phyloP scores from a whole-genome alignment of 2,329 filamentous ascomycete genomes.

The Paecilomyces formosus region DNA sequence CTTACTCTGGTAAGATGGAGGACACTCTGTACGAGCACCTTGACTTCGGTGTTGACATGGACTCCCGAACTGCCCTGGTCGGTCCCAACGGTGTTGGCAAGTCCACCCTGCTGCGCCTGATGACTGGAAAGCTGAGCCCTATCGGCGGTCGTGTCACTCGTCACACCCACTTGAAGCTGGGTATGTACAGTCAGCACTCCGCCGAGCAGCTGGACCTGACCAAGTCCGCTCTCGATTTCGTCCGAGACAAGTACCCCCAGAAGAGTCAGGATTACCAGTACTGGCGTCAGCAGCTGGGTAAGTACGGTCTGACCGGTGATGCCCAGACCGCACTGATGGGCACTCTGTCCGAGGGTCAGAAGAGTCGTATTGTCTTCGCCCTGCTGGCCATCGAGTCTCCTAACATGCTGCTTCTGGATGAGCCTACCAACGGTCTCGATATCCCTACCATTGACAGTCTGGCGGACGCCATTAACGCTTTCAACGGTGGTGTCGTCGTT shows the following conservation, averaged over 20 bases:
- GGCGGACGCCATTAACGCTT: slow-evolving; percentile 95
- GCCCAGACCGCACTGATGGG: slow-evolving; percentile 96
- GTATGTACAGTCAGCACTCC: slow-evolving; percentile 97
- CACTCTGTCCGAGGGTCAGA: slow-evolving; percentile 94
- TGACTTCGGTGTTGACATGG: slow-evolving; percentile 99
- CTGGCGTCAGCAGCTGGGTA: slow-evolving; percentile 95
- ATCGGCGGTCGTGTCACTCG: slow-evolving; percentile 74
- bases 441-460: slow-evolving; percentile 97
- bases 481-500: slow-evolving; percentile 91
- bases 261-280: slow-evolving; percentile 98
- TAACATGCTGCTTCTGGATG: slow-evolving; percentile 97
- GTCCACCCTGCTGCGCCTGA: slow-evolving; percentile 89
- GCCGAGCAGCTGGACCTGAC: slow-evolving; percentile 96
- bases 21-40: slow-evolving; percentile 96
- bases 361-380: slow-evolving; percentile 96
- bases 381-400: slow-evolving; percentile 89
- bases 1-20: slow-evolving; percentile 80
- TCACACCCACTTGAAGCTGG: slow-evolving; percentile 97
- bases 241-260: slow-evolving; percentile 83
- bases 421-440: slow-evolving; percentile 98
- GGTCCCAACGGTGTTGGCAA: slow-evolving; percentile 99
- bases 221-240: slow-evolving; percentile 96
- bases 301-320: slow-evolving; percentile 88
- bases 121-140: slow-evolving; percentile 90
- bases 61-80: slow-evolving; percentile 92